phyloP scores from a whole-genome alignment of 2,329 filamentous ascomycete genomes.

The Tympanopsis confertula region DNA sequence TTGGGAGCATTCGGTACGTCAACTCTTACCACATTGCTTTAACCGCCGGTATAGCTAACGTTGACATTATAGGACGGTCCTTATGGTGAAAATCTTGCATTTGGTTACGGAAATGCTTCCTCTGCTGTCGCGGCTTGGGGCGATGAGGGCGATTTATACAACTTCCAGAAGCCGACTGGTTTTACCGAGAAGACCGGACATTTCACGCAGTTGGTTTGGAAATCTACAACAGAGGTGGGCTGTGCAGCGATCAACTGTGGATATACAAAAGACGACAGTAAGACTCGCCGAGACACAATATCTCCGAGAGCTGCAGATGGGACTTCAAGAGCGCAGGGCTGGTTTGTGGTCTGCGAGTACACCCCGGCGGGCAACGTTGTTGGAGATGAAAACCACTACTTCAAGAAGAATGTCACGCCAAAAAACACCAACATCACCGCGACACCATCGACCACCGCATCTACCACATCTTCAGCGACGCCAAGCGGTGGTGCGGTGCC shows the following conservation, averaged over 20 bases:
- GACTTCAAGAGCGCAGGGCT: slow-evolving; percentile 30
- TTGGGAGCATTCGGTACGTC: not conserved
- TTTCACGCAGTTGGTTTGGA: slow-evolving; percentile 67
- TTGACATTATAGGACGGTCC: slow-evolving; percentile 47
- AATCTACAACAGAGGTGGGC: slow-evolving; percentile 44
- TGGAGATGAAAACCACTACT: slow-evolving; percentile 16
- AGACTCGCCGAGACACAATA: not conserved
- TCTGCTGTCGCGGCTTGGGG: slow-evolving; percentile 57
- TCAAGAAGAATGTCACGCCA: not conserved
- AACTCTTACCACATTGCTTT: not conserved
- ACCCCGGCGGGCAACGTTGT: slow-evolving; percentile 54
- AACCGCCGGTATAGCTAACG: slow-evolving; percentile 27
- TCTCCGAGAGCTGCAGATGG: slow-evolving; percentile 25
- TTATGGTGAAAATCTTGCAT: slow-evolving; percentile 65
- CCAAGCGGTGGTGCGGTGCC: too few species aligned
- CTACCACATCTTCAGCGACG: too few species aligned
- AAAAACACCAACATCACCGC: not conserved
- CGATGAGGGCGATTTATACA: slow-evolving; percentile 42
- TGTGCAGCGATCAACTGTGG: slow-evolving; percentile 26
- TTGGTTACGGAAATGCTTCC: slow-evolving; percentile 49
- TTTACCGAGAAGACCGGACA: slow-evolving; percentile 54
- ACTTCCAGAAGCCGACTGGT: slow-evolving; percentile 37
- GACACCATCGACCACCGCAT: too few species aligned
- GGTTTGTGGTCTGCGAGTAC: slow-evolving; percentile 63
- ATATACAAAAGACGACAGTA: slow-evolving; percentile 1